Conservation (phyloP, 805 yeast species). For the Cyberlindnera petersonii region DNA sequence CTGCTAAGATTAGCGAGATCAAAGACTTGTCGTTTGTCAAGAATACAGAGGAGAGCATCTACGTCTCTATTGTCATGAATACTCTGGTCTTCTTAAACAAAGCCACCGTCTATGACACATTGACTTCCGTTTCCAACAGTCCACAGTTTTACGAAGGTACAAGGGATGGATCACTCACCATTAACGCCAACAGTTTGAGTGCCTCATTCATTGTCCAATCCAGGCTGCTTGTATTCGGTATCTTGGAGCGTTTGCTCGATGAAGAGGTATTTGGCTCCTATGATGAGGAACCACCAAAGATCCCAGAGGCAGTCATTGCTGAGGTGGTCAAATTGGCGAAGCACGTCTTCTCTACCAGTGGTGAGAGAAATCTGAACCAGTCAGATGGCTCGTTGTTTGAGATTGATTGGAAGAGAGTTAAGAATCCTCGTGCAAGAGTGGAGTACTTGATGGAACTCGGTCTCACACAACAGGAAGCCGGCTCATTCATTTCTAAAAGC, state of each 20-base stretch:
- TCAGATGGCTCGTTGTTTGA: constrained; percentile 36
- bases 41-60: constrained; percentile 35
- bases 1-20: constrained; percentile 28
- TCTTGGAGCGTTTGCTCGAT: constrained; percentile 33
- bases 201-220: constrained; percentile 37
- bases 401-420: constrained; percentile 35
- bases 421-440: constrained; percentile 36
- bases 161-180: constrained; percentile 16
- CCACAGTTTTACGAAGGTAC: constrained; percentile 39
- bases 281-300: constrained; percentile 23
- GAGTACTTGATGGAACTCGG: constrained; percentile 33
- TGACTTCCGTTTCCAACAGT: constrained; percentile 31
- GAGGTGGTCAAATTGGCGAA: constrained; percentile 43
- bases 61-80: constrained; percentile 38
- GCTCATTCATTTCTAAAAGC: constrained; percentile 27
- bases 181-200: constrained; percentile 18
- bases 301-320: constrained; percentile 40
- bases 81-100: constrained; percentile 44
- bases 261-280: constrained; percentile 25
- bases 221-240: constrained; percentile 37
- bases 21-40: constrained; percentile 36
- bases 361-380: constrained; percentile 33
- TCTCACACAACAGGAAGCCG: constrained; percentile 29
- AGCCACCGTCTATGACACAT: constrained; percentile 35
- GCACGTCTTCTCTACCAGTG: constrained; percentile 36